Evolutionary conservation across 2,329 filamentous ascomycete genomes (phyloP), one percentile per base, ranked within the genome.

Genomic region (Pseudogymnoascus sp.): DNA sequence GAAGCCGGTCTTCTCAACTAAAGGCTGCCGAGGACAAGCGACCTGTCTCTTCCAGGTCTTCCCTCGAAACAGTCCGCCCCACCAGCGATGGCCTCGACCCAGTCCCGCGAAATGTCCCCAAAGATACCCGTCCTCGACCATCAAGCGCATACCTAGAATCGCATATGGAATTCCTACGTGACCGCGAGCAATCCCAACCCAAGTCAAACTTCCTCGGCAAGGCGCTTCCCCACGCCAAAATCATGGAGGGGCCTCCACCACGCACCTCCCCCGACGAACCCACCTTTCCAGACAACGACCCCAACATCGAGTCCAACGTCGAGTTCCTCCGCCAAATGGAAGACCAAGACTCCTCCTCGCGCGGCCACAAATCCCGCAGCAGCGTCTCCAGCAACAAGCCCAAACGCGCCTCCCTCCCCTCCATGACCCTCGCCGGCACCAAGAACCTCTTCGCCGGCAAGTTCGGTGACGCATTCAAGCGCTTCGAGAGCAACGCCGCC

Each of bases 381-480:
- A 79, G 75, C 66, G 85, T 83, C 64, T 81, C 76, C 3, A 77
- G 74, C 52, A 68, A 80, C 59, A 77, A 79, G 23, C 87, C 78
- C 55, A 96, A 96, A 73, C 84, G 90, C 9, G 81, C 86, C 1
- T 94, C 90, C 73, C 75, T 96, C 66, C 82, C 84, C 11, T 84
- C 82, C 1, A 81, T 89, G 62, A 86, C 88, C 0, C 75, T 91
- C 16, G 85, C 88, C 5, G 86, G 85, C 39, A 89, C 89, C 25
- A 96, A 94, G 74, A 90, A 85, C 63, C 85, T 96, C 38, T 79
- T 97, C n/a, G 88, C 87, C 4, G 90, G 92, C 23, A 91, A 89
- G 68, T 97, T 97, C 73, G 91, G 92, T 0, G 92, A 97, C 69
- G 92, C 93, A 2, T 97, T 97, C 77, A 91, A 93, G 71, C 84